Base-by-base conservation (phyloP, 441 rosid genomes). In the Metrosideros polymorpha region DNA sequence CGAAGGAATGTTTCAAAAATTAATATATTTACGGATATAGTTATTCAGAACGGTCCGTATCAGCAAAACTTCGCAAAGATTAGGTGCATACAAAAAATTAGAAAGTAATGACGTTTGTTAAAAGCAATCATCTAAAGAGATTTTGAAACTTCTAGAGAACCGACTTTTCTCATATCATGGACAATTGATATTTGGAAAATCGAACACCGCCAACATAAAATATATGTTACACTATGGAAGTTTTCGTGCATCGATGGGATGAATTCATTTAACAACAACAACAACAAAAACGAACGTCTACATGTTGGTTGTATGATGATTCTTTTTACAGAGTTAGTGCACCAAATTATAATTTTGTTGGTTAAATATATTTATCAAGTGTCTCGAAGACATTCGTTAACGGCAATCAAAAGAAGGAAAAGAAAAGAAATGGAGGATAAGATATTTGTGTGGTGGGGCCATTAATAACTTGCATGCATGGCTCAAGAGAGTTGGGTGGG, bases 161-260 rank as follows among this genome's bases (percentile, higher is more conserved):
- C 2, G 2, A 39, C 79, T 71, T 25, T 35, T 39, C 47, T 71
- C 17, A 4, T 32, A 6, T 18, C 1, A 32, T 32, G 43, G 24
- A 6, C 13, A 35, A 66, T 66, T 24, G 13, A 71, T 71, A 35
- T 35, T 71, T 19, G 47, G 8, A 10, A 71, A 71, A 35, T 5
- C 10, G 47, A 22, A 71, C 4, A 9, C 2, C 1, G 1, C 6
- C 0, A 6, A 2, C 8, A 6, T 30, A 63, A 63, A 32, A 18
- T 32, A 63, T 63, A 18, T 63, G 27, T 10, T 35, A 22, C n/a
- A 10, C 25, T 22, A 39, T 22, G 47, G n/a, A 71, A 19, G 13
- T 71, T 35, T 71, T 35, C 1, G 14, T 6, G 47, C 79, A 71
- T 35, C 22, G 35, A 12, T 66, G 15, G 15, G 43, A 66, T 66